Base-by-base conservation (phyloP, 306 rosid genomes). In the Hippophae gyantsensis region DNA sequence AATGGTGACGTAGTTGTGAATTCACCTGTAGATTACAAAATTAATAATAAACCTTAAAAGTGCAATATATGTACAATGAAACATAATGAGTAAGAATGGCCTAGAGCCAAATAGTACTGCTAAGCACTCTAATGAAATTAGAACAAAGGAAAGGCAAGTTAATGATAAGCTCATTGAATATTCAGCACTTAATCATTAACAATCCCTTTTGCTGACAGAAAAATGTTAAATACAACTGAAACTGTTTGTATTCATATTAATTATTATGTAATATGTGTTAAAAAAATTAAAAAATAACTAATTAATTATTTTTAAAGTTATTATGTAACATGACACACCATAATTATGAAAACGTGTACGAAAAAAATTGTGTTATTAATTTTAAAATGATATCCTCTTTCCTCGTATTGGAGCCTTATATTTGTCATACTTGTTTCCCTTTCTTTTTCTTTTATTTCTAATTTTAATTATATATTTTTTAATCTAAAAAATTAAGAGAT, bases 101-200 rank as follows among this genome's bases (percentile, higher is more conserved):
- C 69, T 48, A 57, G 67, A 49, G 68, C 67, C 49, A 69, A 38
- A 59, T 58, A 55, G 12, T 26, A 65, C 67, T 61, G 70, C 42
- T 50, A 45, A 54, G 77, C 56, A 56, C 58, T 43, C 69, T 43
- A 50, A 32, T 32, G 2, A 44, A 64, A 78, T 75, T 56, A 60
- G 73, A 61, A 43, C 58, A 72, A 61, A 56, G 72, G 64, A 56
- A 58, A 70, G 54, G 69, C 45, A 10, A 62, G 66, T 78, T 61
- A 72, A 70, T 74, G 73, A 83, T 81, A 61, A 74, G 71, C 58
- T 68, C 73, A 83, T 76, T 83, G 84, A 81, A 73, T 74, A 75
- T 74, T 71, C 71, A 66, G 71, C 69, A 64, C 40, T 74, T 66
- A 69, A 81, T 84, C 74, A 86, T 84, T 68, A 68, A 43, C 54